Percentiles rank a stretch among this genome's conserved stretches.
Conservation (phyloP, 768 basidiomycete genomes). For the Termitomyces sp. region DNA sequence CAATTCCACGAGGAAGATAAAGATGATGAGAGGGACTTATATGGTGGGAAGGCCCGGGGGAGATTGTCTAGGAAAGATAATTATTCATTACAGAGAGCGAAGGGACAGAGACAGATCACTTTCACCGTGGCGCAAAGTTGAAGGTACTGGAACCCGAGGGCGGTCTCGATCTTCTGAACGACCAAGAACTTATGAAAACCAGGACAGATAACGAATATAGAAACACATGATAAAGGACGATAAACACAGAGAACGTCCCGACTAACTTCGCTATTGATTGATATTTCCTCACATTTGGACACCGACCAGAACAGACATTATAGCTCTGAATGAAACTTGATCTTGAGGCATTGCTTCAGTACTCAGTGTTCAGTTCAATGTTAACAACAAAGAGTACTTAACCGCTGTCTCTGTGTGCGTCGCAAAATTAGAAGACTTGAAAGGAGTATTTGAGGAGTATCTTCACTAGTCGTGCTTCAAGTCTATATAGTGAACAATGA, state of each 20-base stretch:
- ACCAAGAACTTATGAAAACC: not conserved
- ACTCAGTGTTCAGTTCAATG: too few species aligned
- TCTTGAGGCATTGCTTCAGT: too few species aligned
- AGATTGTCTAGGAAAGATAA: not conserved
- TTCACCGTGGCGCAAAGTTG: constrained; percentile 14
- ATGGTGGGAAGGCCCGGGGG: not conserved
- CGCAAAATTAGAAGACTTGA: too few species aligned
- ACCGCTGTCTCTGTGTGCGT: too few species aligned
- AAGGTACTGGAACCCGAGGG: constrained; percentile 15
- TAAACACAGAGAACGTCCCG: not conserved
- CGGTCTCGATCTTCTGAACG: constrained; percentile 9
- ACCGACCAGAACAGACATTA: too few species aligned
- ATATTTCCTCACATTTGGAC: not conserved
- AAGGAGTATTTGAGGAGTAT: too few species aligned
- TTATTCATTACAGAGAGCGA: not conserved
- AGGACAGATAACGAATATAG: not conserved
- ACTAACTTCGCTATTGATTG: too few species aligned
- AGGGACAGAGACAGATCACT: constrained; percentile 1
- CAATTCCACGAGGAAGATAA: constrained; percentile 15
- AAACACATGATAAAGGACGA: not conserved
- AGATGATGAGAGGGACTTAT: constrained; percentile 19
- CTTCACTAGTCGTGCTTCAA: too few species aligned
- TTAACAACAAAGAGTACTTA: too few species aligned
- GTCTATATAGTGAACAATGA: too few species aligned
- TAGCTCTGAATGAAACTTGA: not conserved